Conservation (phyloP, 805 yeast species). For the Yarrowia yakushimensis region DNA sequence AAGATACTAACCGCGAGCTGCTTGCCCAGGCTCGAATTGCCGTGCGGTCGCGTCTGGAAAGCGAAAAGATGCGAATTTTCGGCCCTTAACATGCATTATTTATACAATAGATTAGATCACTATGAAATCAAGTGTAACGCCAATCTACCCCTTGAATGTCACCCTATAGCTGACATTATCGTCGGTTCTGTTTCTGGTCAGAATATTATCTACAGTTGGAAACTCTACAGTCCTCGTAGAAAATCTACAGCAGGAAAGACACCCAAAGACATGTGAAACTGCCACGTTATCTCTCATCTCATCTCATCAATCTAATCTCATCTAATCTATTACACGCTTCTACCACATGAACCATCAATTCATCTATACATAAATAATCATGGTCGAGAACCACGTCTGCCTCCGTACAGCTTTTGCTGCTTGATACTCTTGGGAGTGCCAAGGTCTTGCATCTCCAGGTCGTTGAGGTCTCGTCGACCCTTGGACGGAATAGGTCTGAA, state of each 20-base stretch:
- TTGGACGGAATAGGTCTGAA: conserved; percentile 2
- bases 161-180: not conserved
- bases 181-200: not conserved
- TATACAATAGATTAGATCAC: not conserved
- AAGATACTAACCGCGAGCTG: conserved; percentile 29
- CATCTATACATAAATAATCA: conserved; percentile 15
- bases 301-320: not conserved
- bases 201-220: not conserved
- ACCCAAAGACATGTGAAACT: not conserved
- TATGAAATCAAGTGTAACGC: too few species aligned
- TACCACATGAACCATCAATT: not conserved
- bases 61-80: conserved; percentile 28
- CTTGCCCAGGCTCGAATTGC: conserved; percentile 33
- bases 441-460: conserved; percentile 15
- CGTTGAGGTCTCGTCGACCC: conserved; percentile 8
- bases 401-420: conserved; percentile 14
- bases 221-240: not conserved
- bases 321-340: too few species aligned
- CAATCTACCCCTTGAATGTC: not conserved
- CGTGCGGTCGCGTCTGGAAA: conserved; percentile 30
- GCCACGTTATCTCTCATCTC: not conserved
- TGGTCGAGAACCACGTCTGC: not conserved
- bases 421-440: conserved; percentile 20
- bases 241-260: not conserved
- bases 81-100: conserved; percentile 25